Conservation (phyloP, 2,329 filamentous ascomycete species). For the Aspergillus bombycis region DNA sequence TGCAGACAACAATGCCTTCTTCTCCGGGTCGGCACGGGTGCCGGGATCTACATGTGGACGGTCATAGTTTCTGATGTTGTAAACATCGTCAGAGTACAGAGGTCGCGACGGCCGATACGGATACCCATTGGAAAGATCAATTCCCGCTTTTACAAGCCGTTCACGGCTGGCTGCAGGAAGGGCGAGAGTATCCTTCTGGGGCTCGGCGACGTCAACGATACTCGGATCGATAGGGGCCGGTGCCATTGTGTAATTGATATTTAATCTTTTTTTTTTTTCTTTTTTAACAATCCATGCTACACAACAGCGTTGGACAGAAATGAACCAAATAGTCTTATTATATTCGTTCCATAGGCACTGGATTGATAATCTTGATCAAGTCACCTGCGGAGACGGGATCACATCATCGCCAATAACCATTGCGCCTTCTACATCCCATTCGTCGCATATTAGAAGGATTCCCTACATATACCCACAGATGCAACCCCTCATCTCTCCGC, state of each 20-base stretch:
- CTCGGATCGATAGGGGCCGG: constrained; percentile 63
- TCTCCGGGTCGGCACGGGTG: constrained; percentile 65
- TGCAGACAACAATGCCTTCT: constrained; percentile 62
- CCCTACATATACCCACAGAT: neutral
- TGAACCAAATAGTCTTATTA: neutral
- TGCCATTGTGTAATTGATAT: constrained; percentile 46
- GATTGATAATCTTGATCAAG: neutral
- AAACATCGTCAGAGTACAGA: constrained; percentile 70
- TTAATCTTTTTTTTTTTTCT: neutral
- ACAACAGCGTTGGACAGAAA: neutral
- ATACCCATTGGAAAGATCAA: constrained; percentile 71
- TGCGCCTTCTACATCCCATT: constrained; percentile 26
- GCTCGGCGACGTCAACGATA: constrained; percentile 66
- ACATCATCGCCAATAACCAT: constrained; percentile 36
- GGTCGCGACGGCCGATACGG: constrained; percentile 70
- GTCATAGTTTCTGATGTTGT: constrained; percentile 63
- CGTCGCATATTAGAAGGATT: neutral
- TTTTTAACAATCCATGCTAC: neutral
- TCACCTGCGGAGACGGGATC: constrained; percentile 22
- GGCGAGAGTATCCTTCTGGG: constrained; percentile 65
- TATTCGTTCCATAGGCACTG: neutral
- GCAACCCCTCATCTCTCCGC: constrained; percentile 11
- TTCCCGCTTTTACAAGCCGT: constrained; percentile 67
- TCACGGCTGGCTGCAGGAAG: constrained; percentile 61
- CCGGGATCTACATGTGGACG: constrained; percentile 63